Conservation (phyloP, 257 asterid genomes). For the Solanum medicagineum region DNA sequence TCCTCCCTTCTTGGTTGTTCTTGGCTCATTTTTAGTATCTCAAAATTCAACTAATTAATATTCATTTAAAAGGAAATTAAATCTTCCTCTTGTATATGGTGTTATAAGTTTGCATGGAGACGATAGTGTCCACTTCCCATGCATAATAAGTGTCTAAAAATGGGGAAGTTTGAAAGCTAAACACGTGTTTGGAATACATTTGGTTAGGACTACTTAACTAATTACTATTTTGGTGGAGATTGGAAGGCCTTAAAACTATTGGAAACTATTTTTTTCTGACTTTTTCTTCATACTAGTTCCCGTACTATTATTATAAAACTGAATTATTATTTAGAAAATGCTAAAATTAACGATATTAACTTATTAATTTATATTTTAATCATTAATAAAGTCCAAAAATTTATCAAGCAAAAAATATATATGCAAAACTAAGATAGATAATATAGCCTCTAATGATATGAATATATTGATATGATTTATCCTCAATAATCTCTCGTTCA, state of each 20-base stretch:
- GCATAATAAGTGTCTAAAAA: neutral
- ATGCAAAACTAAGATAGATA: no score
- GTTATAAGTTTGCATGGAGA: neutral
- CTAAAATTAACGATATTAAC: no score
- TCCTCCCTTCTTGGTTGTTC: conserved; percentile 31
- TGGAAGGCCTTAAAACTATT: neutral
- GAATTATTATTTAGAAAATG: no score
- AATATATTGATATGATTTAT: no score
- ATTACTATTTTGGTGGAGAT: neutral
- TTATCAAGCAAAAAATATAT: no score
- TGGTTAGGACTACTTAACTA: neutral
- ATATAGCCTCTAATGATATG: no score
- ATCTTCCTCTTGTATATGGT: neutral
- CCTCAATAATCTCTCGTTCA: no score
- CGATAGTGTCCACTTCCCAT: neutral
- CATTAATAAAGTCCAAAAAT: no score
- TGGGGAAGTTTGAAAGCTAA: neutral
- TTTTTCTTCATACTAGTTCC: neutral
- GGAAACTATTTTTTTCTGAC: neutral
- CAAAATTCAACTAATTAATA: neutral
- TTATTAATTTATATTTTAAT: no score
- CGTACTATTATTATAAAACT: no score
- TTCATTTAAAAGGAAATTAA: neutral
- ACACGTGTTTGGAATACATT: neutral
- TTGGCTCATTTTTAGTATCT: conserved; percentile 32